These are phyloP conservation scores for Suaeda aralocaspica DNA, from an alignment of 148 eudicot species.

Conservation along the genomic window DNA sequence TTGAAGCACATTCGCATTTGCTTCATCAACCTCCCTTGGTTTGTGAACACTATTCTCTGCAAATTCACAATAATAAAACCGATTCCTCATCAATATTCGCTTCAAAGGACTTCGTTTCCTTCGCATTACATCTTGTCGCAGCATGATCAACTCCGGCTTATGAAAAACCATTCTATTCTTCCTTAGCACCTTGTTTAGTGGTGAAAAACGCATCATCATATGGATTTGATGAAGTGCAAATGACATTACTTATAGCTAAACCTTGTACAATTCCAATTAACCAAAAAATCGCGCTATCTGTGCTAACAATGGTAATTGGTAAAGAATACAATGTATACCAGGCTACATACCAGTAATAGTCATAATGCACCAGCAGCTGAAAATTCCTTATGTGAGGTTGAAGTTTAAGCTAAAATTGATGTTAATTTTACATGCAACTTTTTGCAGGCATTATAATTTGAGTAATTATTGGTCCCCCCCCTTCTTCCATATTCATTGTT, in stretches of 20 bases:
- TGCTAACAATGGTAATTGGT: not conserved
- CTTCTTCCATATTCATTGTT: not conserved
- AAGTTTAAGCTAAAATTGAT: slow-evolving; percentile 15
- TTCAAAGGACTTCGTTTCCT: not conserved
- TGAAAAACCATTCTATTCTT: not conserved
- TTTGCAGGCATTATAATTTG: slow-evolving; percentile 12
- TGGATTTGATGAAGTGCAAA: not conserved
- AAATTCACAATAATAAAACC: not conserved
- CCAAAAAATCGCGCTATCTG: not conserved
- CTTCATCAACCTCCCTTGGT: not conserved
- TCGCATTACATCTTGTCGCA: not conserved
- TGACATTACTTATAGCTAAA: not conserved
- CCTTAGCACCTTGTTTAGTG: not conserved
- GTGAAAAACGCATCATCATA: not conserved
- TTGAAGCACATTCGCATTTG: not conserved
- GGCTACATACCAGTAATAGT: not conserved
- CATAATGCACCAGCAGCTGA: not conserved
- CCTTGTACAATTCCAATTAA: not conserved
- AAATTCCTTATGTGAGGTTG: slow-evolving; percentile 19
- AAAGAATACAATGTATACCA: too few species aligned
- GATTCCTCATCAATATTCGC: not conserved
- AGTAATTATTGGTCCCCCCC: not conserved
- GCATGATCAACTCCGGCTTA: not conserved
- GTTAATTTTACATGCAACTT: not conserved
- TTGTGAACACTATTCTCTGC: not conserved